Percentiles rank a stretch among this genome's conserved stretches.
Evolutionary conservation across 2,329 filamentous ascomycete genomes (phyloP).

Genomic region (Cercospora sp.): DNA sequence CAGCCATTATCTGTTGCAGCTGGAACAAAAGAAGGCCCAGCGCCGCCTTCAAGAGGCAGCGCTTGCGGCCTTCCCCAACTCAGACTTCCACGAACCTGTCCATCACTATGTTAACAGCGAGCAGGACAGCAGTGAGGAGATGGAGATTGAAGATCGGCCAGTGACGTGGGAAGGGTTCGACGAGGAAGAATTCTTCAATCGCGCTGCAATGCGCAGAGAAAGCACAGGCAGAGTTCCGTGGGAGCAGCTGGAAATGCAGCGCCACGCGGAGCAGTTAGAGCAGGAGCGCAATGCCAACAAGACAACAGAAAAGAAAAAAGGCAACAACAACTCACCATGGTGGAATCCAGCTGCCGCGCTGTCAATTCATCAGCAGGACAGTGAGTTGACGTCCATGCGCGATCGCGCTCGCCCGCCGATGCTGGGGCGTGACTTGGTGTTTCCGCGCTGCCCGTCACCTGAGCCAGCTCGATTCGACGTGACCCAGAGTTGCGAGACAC

Average conservation of each 20-base stretch:
- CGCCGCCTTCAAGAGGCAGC: conserved; percentile 76
- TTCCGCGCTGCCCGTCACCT: conserved; percentile 79
- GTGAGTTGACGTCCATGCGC: conserved; percentile 55
- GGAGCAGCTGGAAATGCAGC: conserved; percentile 79
- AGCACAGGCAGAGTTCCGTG: conserved; percentile 66
- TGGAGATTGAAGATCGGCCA: conserved; percentile 41
- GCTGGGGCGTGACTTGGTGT: conserved; percentile 77
- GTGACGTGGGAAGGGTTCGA: conserved; percentile 41
- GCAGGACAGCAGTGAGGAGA: conserved; percentile 36
- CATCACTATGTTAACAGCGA: conserved; percentile 68
- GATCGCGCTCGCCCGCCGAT: conserved; percentile 74
- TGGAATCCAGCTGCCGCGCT: conserved; percentile 40
- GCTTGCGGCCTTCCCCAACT: conserved; percentile 73
- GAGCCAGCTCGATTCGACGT: conserved; percentile 82
- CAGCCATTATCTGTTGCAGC: conserved; percentile 72
- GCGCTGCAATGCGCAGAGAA: conserved; percentile 50
- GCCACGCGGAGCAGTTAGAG: conserved; percentile 68
- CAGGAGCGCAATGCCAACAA: conserved; percentile 50
- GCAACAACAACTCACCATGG: conserved; percentile 38
- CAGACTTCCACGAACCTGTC: conserved; percentile 67
- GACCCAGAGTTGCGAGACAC: conserved; percentile 60
- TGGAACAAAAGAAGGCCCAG: conserved; percentile 78
- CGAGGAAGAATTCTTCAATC: conserved; percentile 40
- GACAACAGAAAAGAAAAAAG: conserved; percentile 35
- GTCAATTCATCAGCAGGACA: conserved; percentile 39